Base-by-base conservation (phyloP, 345 rosid genomes). In the Syzygium jambos region DNA sequence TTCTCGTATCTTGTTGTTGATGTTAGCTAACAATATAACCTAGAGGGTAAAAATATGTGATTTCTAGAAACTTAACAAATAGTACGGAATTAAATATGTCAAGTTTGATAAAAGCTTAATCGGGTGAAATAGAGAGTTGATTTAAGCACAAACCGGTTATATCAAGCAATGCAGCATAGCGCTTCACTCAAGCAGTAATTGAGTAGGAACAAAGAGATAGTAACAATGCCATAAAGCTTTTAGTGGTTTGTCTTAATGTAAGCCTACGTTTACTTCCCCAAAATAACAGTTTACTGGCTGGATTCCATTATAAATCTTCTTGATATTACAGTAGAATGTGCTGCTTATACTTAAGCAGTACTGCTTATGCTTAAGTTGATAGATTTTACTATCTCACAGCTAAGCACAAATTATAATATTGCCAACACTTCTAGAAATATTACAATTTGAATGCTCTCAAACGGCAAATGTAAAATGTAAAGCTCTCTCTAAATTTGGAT, bases 191-290 rank as follows among this genome's bases (percentile, higher is more conserved):
- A 23, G 22, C 9, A 55, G 22, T 22, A 55, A 55, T 9, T 55
- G 22, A 25, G 9, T 55, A 22, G 21, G 27, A 11, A 7, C 5
- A 22, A 0, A 55, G 25, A 55, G 25, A 55, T 22, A 55, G 61
- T 23, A 55, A 55, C 59, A 55, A 55, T 55, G 11, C 59, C 8
- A 9, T 19, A 55, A 4, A 55, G 22, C 59, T 21, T 55, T 55
- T 0, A 55, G 0, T 22, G 2, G 27, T 55, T 55, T 0, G 1
- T 1, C 59, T 55, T 55, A 25, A 7, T 21, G 11, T 21, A 55
- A 21, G 4, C 0, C 22, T 55, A 55, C 0, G 5, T 55, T 27
- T 0, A 21, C 0, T 55, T 4, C 21, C 25, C 27, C 23, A 55
- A 0, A 0, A 23, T 55, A 55, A 55, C 27, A 51, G 41, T 84